These are phyloP conservation scores for Celoporthe dispersa DNA, from an alignment of 2,329 filamentous ascomycete species.

Conservation along the genomic window DNA sequence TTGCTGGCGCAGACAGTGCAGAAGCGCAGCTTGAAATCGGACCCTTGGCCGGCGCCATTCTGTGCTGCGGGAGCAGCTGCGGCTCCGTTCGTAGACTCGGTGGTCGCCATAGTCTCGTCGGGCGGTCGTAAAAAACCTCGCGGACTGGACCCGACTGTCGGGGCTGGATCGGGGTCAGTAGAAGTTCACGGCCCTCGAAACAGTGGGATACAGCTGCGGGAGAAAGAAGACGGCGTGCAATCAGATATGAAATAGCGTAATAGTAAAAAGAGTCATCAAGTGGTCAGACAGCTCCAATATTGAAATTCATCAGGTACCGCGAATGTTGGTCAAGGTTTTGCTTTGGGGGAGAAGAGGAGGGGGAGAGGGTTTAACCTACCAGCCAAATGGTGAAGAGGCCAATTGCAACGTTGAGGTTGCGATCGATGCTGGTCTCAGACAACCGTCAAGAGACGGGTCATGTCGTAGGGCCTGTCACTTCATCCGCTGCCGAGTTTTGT, in stretches of 20 bases:
- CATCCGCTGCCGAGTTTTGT: constrained; percentile 23
- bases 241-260: constrained; percentile 41
- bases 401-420: constrained; percentile 1
- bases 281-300: constrained; percentile 76
- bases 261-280: constrained; percentile 56
- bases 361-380: constrained; percentile 1
- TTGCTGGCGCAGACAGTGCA: constrained; percentile 99
- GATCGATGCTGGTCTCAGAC: constrained; percentile 11
- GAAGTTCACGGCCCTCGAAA: background rate
- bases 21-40: constrained; percentile 87
- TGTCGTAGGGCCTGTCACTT: constrained; percentile 23
- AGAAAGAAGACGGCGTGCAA: constrained; percentile 7
- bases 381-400: background rate
- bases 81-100: constrained; percentile 48
- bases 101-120: constrained; percentile 31
- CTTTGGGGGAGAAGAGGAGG: background rate
- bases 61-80: constrained; percentile 37
- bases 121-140: constrained; percentile 28
- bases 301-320: constrained; percentile 58
- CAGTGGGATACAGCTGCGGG: background rate
- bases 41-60: constrained; percentile 54
- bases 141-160: background rate
- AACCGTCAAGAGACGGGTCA: constrained; percentile 27
- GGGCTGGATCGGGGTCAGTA: constrained; percentile 12
- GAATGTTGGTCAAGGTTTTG: background rate